These are phyloP conservation scores for Oemleria cerasiformis DNA, from an alignment of 306 rosid species.

Conservation along the genomic window DNA sequence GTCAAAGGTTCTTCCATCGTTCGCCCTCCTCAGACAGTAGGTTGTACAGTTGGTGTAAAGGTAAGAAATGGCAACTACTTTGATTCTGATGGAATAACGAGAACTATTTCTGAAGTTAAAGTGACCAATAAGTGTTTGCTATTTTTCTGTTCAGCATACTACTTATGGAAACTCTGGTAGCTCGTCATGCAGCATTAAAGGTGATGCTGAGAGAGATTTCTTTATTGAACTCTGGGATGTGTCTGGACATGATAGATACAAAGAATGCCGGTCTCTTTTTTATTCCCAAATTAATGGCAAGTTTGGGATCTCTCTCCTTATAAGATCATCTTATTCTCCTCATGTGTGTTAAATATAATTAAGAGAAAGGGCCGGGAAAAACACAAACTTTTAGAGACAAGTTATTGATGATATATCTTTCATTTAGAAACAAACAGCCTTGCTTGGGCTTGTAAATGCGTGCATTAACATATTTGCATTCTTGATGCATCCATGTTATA, in stretches of 20 bases:
- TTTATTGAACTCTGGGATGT: slow-evolving; percentile 98
- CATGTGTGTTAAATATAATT: slow-evolving; percentile 14
- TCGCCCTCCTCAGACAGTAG: slow-evolving; percentile 82
- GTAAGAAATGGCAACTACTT: slow-evolving; percentile 33
- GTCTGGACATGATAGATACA: slow-evolving; percentile 94
- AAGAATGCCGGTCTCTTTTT: slow-evolving; percentile 89
- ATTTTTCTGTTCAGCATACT: slow-evolving; percentile 51
- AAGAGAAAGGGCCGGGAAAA: not conserved
- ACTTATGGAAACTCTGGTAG: slow-evolving; percentile 77
- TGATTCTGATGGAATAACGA: slow-evolving; percentile 6
- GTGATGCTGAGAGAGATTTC: slow-evolving; percentile 87
- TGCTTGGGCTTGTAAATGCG: slow-evolving; percentile 1
- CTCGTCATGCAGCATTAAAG: slow-evolving; percentile 81
- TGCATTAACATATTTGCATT: not conserved
- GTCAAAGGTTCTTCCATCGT: slow-evolving; percentile 71
- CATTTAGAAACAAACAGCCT: slow-evolving; percentile 7
- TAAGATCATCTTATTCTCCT: slow-evolving; percentile 3
- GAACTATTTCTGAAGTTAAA: slow-evolving; percentile 19
- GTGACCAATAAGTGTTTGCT: slow-evolving; percentile 19
- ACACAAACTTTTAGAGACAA: not conserved
- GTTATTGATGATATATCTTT: not conserved
- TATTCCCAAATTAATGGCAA: slow-evolving; percentile 90
- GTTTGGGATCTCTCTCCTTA: slow-evolving; percentile 23
- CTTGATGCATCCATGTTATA: slow-evolving; percentile 5
- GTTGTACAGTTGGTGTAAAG: slow-evolving; percentile 89